phyloP scores from a whole-genome alignment of 2,329 filamentous ascomycete genomes.

The Sporothrix inflata region DNA sequence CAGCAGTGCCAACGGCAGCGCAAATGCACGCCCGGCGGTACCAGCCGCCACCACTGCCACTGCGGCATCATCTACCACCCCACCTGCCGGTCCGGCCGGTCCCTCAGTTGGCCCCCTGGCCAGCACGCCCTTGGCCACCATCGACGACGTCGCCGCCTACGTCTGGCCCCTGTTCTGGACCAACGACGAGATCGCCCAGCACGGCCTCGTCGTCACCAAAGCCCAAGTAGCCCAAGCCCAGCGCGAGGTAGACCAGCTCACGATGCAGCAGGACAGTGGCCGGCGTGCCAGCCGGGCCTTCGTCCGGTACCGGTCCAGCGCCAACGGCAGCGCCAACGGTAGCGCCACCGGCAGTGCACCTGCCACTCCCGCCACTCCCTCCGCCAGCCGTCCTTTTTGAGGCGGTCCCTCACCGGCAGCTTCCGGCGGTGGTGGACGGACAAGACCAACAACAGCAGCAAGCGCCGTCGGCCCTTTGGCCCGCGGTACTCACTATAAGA shows the following conservation, averaged over 20 bases:
- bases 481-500: not conserved
- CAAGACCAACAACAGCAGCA: not conserved
- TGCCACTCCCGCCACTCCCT: not conserved
- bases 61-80: too few relatives aligned
- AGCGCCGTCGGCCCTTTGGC: not conserved
- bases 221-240: not conserved
- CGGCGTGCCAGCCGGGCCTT: not conserved
- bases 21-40: too few relatives aligned
- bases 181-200: not conserved
- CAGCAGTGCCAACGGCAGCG: too few relatives aligned
- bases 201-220: slow-evolving; percentile 7
- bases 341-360: not conserved
- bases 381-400: not conserved
- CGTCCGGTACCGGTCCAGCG: not conserved
- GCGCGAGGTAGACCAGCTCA: not conserved
- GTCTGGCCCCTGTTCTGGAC: slow-evolving; percentile 25
- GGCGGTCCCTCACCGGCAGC: not conserved
- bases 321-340: too few relatives aligned
- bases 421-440: not conserved
- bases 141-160: not conserved
- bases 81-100: too few relatives aligned
- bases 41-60: too few relatives aligned
- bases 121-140: not conserved
- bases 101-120: too few relatives aligned
- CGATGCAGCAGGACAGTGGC: not conserved